Evolutionary conservation across 2,329 filamentous ascomycete species (phyloP), one percentile per base, ranked within the genome.

Genomic region (Alternaria sp.): DNA sequence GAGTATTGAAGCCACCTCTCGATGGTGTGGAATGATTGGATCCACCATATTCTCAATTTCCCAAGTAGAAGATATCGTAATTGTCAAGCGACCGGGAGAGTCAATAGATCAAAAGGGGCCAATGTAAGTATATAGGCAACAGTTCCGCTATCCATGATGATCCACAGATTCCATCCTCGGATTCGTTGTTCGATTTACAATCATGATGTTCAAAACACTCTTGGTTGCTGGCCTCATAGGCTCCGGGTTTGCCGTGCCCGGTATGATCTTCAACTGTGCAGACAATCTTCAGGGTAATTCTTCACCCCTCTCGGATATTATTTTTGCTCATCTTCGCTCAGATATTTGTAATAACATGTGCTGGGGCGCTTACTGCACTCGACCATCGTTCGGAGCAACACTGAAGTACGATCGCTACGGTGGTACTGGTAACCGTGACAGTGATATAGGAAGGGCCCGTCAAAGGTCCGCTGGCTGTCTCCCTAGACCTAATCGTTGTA

Each of bases 361-460:
- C 48, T 51, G 48, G 24, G 48, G 48, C n/a, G 48, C 34, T 51
- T 51, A 39, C 48, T 51, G 48, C 34, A 51, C 48, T 26, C n/a
- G 26, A n/a, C 34, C 48, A 14, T 39, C 48, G 1, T 51, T 51
- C 13, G 48, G 48, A 37, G 33, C 34, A 37, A 39, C 36, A 39
- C 48, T 51, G 24, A n/a, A 51, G 21, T 51, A 39, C 9, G 48
- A 51, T 37, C 24, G 24, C 24, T 51, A 39, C 34, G 48, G 48
- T 7, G 48, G 48, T 39, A 51, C 48, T 9, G 48, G 48, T 1
- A 51, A 40, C 14, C 39, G 44, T n/a, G 21, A 53, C 10, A 46
- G 44, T 24, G 44, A 13, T 8, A 24, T 46, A 10, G 44, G 44
- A 46, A 33, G 17, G 21, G 29, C 44, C 29, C 44, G 44, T 33